Base-by-base conservation (phyloP, 2,329 filamentous ascomycete genomes). In the Colletotrichum costaricense region DNA sequence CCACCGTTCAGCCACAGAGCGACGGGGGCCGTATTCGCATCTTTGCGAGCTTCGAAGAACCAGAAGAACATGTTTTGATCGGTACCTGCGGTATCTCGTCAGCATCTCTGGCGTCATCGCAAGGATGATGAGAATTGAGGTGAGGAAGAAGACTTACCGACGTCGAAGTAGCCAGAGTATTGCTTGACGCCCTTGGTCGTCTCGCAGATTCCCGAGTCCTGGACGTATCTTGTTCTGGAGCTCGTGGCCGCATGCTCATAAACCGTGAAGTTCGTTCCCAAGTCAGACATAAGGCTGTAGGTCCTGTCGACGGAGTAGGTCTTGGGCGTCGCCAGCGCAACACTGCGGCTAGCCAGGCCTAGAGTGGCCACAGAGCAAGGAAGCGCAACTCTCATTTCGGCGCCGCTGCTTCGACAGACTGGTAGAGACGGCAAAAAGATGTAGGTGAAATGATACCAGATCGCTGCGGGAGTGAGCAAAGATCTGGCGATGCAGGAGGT, bases 181-280 rank as follows among this genome's bases (percentile, higher is more conserved):
- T 86, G 85, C 35, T 86, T 88, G 2, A 88, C 87, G 1, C 85
- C 84, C 0, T 82, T 80, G 0, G 86, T 88, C 0, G 85, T 88
- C 78, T 88, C 87, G 75, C 87, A 88, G 67, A 87, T 82, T 57
- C 86, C 82, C 0, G 86, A 88, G 75, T 89, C 88, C 28, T 83
- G 84, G 30, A 89, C 86, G 69, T 84, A 88, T 26, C 86, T 82
- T 57, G 89, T 75, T 30, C 78, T 84, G 1, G 84, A 81, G 54
- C 81, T 82, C 1, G 86, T 87, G 1, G 82, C 82, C n/a, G 82
- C 82, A 77, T 88, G 86, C 73, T 88, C 82, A 71, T 87, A 88
- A 46, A 88, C 81, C 19, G 82, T 86, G 75, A 85, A 85, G 4
- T 81, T 83, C 33, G 64, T 75, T 19, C 76, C 78, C 65, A 60